Evolutionary conservation across 2,329 filamentous ascomycete species (phyloP), one percentile per base, ranked within the genome.

Genomic region (Plectosphaerella plurivora): DNA sequence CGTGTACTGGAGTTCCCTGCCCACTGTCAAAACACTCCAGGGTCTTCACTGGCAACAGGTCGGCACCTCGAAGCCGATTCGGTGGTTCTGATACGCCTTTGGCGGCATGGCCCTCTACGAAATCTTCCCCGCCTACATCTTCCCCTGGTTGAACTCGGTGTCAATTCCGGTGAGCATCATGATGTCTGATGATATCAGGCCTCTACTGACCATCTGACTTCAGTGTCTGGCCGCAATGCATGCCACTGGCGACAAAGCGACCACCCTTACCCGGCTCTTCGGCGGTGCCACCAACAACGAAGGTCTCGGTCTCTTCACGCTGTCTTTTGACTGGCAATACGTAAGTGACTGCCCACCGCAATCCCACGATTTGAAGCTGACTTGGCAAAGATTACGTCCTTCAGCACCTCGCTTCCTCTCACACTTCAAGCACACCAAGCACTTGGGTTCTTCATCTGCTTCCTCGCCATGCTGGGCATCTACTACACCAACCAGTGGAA

Each of bases 261-360:
- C 61, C 0, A 55, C 69, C 0, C 66, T 82, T 10, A 78, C 74
- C 0, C 76, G 70, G 20, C 46, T 81, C 0, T 82, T 81, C 51
- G 78, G 78, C 8, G 78, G 78, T 0, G 67, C 77, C 3, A 63
- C 69, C 6, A 78, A 75, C 53, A 81, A 81, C 46, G 75, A 81
- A 55, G 78, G 78, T 1, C 57, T 81, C 2, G 78, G 78, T 0
- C 61, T 79, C 0, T 75, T 81, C 24, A 71, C 52, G 20, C 37
- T 81, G 0, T 76, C 73, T 0, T 72, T 81, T n/a, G 78, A 81
- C 55, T 81, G 78, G 77, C 78, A 76, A 71, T 76, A 76, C 46
- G 72, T 75, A 69, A 73, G 78, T 63, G 51, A 57, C 57, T 16
- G 14, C n/a, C 9, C 22, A 22, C 18, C 1, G 25, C 14, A 5